Evolutionary conservation across 2,329 filamentous ascomycete species (phyloP).

Genomic region (Penicillium sumatraense): DNA sequence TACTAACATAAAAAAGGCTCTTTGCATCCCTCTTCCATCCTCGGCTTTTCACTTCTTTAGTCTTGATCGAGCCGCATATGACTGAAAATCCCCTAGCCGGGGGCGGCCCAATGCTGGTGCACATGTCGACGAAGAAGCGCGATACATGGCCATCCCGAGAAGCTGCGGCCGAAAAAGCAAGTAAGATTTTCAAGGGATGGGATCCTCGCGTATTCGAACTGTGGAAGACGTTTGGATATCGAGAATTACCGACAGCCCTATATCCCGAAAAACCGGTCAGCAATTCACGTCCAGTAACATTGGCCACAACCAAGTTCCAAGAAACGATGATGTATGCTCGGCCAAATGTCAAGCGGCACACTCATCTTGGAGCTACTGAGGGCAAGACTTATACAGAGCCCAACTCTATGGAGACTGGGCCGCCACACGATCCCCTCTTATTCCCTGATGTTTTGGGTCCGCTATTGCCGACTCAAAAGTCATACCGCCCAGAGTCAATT

Average conservation of each 20-base stretch:
- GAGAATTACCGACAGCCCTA: slow-evolving; percentile 62
- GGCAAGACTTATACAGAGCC: slow-evolving; percentile 1
- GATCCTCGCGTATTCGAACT: slow-evolving; percentile 73
- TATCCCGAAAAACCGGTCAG: not conserved
- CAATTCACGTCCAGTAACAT: slow-evolving; percentile 57
- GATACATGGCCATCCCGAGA: slow-evolving; percentile 75
- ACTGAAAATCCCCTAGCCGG: slow-evolving; percentile 3
- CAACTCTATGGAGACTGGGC: not conserved
- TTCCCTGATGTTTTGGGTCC: slow-evolving; percentile 11
- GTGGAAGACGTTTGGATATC: slow-evolving; percentile 69
- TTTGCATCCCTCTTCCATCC: not conserved
- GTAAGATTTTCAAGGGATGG: slow-evolving; percentile 72
- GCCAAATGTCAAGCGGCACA: slow-evolving; percentile 23
- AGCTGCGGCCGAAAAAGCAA: slow-evolving; percentile 53
- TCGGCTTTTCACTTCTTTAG: not conserved
- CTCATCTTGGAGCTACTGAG: slow-evolving; percentile 32
- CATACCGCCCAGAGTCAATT: slow-evolving; percentile 14
- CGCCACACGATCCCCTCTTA: slow-evolving; percentile 11
- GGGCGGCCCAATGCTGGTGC: not conserved
- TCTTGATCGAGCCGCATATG: not conserved
- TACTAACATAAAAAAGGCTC: not conserved
- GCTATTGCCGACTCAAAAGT: not conserved
- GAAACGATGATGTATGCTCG: slow-evolving; percentile 60
- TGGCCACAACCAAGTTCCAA: slow-evolving; percentile 76
- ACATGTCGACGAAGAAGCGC: slow-evolving; percentile 39